Evolutionary conservation across 108 stramenopile species (phyloP), one percentile per base, ranked within the genome.

Genomic region (Cylindrotheca fusiformis): DNA sequence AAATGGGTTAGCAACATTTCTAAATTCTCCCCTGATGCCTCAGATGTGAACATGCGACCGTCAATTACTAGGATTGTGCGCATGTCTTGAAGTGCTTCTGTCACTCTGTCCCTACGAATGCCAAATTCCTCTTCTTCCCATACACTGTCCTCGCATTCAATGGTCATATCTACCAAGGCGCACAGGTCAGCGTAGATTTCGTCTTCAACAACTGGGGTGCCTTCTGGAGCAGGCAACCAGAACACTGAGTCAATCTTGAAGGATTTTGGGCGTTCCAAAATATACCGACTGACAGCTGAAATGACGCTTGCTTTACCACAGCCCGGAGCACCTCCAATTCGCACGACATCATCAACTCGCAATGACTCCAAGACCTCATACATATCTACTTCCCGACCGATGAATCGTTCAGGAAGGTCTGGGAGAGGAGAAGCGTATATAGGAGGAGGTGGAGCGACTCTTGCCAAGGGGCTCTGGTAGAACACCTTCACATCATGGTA

Each of bases 351-450:
- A n/a, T 78, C 58, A 3, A 68, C 56, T 24, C 80, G 60, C 25
- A 86, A 45, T 17, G 71, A 69, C 33, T 82, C 67, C 47, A 90
- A 48, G 17, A 85, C 48, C 26, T 66, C 63, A 52, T 85, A 83
- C 67, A 85, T 79, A 25, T 85, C 76, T 12, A 81, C 78, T 45
- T 90, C 85, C 26, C 89, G 56, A 17, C 89, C 89, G 4, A 84
- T 26, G 56, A 87, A 90, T 3, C 74, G 79, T 19, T 71, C 47
- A 1, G 89, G 85, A 67, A 72, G 46, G 21, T 60, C 30, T 44
- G 63, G 65, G 12, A 65, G 23, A 36, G 58, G 30, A 32, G 48
- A 22, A 14, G n/a, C 19, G 32, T 52, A n/a, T 1, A 26, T 52
- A 14, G 36, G 2, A 2, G 61, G 21, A 10, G 47, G 53, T 4